Base-by-base conservation (phyloP, 192 early-diverging fungal species). In the Allomyces macrogynus region DNA sequence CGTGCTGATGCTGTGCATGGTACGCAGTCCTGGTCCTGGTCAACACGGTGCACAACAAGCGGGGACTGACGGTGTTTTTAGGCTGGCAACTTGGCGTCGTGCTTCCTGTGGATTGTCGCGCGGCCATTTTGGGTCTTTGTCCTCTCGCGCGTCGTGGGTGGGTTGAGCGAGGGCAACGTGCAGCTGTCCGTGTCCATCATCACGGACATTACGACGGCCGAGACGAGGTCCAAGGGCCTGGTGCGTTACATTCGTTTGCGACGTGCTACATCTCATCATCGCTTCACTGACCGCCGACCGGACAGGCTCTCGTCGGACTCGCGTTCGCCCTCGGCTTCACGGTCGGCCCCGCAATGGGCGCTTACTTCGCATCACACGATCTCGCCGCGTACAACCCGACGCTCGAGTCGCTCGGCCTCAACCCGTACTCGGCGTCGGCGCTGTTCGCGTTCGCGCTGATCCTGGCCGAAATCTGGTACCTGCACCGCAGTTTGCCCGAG, bases 281-380 rank as follows among this genome's bases (percentile, higher is more conserved):
- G 4, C 32, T 7, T 7, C 0, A 40, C 32, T 40, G 32, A 40
- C 32, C 32, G 32, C 32, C 3, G 0, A 3, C 8, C 7, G 18
- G 18, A 25, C 43, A 88, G 87, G 92, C 95, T 22, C 77, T 92
- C 62, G 92, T 99, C 0, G 95, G 95, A 22, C 93, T 99, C 63
- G 92, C 93, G 1, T 99, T 99, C 78, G 88, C 92, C 1, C 80
- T 92, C 24, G 92, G 92, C 10, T 99, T 99, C 69, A 96, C 95
- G 8, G 64, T 95, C 66, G 95, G 95, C 8, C 95, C 95, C 1
- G 87, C 93, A 18, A 69, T 95, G 11, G 91, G 93, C 24, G 87
- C 87, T 2, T 88, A 81, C 70, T 87, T 88, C 70, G 81, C 81
- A 16, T 79, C 80, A 16, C 76, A 72, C 67, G 77, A 84, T 66